Evolutionary conservation across 306 rosid genomes (phyloP), one percentile per base, ranked within the genome.

Genomic region (Castanospermum australe): DNA sequence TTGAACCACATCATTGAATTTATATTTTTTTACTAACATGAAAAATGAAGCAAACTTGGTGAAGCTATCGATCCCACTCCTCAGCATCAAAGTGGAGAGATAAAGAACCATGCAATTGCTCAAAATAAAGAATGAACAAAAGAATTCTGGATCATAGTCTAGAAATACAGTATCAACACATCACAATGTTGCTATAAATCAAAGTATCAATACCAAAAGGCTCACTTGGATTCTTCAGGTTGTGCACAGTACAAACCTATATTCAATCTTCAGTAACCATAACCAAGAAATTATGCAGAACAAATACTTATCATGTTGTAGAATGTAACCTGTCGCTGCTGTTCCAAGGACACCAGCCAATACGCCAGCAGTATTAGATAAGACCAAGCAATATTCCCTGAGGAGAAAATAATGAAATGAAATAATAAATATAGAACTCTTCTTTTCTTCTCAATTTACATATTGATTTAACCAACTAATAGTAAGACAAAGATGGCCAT

Each of bases 281-380:
- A 35, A 56, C 73, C 39, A 25, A 71, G 45, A 54, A 61, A 22
- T n/a, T 20, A 39, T 13, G 81, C 54, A 22, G 41, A 36, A 78
- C 28, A 74, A 48, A 73, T 32, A 77, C 93, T 80, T 77, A 95
- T 96, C 98, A 71, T 90, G 97, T 65, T 93, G 98, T 56, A 95
- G 87, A 81, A 95, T 95, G 89, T 93, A 95, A 42, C 99, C 98
- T 10, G 99, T 95, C 57, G 98, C 93, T 12, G 96, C 99, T 1
- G 99, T 95, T 79, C 99, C 99, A n/a, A 95, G 83, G n/a, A 95
- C 99, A 17, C 98, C 99, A n/a, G 99, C 99, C 15, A 95, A 85
- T 74, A 95, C 99, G 73, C 99, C 99, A 28, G 99, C 99, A 25
- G 98, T 93, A 71, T 95, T 95, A 28, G 99, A 95, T 78, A 95